Evolutionary conservation across 2,329 filamentous ascomycete species (phyloP).

Genomic region (Parafenestella ontariensis): DNA sequence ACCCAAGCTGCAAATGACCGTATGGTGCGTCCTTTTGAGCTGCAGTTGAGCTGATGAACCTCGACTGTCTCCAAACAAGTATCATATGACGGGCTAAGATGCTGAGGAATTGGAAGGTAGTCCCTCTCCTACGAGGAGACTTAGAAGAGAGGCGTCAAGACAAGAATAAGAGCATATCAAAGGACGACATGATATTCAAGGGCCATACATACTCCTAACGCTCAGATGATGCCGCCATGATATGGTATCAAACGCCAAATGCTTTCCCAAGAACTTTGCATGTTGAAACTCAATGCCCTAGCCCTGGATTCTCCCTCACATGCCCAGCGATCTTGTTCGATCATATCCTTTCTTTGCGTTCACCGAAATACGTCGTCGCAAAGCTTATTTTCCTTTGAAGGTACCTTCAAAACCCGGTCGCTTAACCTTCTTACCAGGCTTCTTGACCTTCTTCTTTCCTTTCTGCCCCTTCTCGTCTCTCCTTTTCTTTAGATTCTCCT

Average conservation of each 20-base stretch:
- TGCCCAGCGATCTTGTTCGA: background rate
- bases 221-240: constrained; percentile 33
- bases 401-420: constrained; percentile 70
- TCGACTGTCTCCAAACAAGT: too few species aligned
- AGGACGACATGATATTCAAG: constrained; percentile 32
- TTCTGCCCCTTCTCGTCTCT: constrained; percentile 83
- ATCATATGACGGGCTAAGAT: too few species aligned
- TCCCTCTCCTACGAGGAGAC: background rate
- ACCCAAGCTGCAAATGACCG: background rate
- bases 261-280: constrained; percentile 24
- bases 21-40: too few species aligned
- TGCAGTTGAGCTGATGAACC: too few species aligned
- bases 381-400: constrained; percentile 60
- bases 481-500: constrained; percentile 68
- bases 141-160: background rate
- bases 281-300: constrained; percentile 2
- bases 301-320: background rate
- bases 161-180: too few species aligned
- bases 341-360: background rate
- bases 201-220: constrained; percentile 31
- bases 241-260: constrained; percentile 43
- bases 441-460: constrained; percentile 58
- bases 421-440: constrained; percentile 62
- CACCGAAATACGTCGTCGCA: background rate
- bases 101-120: too few species aligned